Evolutionary conservation across 2,329 filamentous ascomycete species (phyloP), one percentile per base, ranked within the genome.

Genomic region (Helicocarpus griseus): DNA sequence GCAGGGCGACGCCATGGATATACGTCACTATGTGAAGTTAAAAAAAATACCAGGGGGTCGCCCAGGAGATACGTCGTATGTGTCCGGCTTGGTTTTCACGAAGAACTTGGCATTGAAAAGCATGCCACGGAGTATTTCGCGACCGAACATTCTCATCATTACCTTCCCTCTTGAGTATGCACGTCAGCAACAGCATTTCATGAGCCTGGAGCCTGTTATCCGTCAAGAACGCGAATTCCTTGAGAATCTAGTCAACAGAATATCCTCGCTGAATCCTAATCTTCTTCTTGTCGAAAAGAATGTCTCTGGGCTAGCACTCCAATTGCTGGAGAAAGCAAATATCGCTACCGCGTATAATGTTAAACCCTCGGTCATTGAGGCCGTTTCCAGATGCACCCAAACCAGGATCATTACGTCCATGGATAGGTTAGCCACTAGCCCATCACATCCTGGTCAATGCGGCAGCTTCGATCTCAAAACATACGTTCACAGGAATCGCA

Each of bases 141-240:
- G 87, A 50, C 93, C 93, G 2, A 83, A 89, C 29, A 93, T 98
- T 55, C 78, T 95, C 46, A 88, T 98, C 57, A 85, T 98, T 52
- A 91, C 89, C 0, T 98, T 98, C 63, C 84, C 93, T 0, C 88
- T 98, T 53, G 93, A 98, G 65, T 98, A 98, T 67, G 88, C 94
- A 53, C 82, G 93, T 36, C 89, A 96, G 60, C 85, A 91, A 63
- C 81, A 88, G 56, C 90, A 97, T 65, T 97, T 98, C 66, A 96
- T 98, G 90, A 98, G 93, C 61, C 73, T 98, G 47, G 89, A 97
- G 61, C 91, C 91, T 36, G 89, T 98, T 51, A 95, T 98, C 60
- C 87, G 91, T 51, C 93, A 98, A 67, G 94, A 98, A 69, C 86
- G 87, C 58, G 93, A 98, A 63, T 98, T 93, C 59, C 74, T 98